phyloP scores from a whole-genome alignment of 1,284 basidiomycete genomes.

The Trichosporon coremiiforme region DNA sequence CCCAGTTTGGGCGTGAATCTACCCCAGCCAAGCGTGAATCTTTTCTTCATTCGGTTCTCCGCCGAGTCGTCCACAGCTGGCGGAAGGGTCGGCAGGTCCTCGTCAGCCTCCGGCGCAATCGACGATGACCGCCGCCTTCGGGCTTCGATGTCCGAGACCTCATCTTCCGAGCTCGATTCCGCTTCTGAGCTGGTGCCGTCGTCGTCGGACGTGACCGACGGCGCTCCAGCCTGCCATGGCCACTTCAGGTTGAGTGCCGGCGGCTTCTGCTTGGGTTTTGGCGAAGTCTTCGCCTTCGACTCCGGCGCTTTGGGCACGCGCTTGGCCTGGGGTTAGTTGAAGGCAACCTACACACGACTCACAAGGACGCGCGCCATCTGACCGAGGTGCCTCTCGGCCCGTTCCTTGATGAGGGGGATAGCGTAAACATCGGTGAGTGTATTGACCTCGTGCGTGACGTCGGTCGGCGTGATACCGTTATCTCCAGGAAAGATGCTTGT shows the following conservation, averaged over 20 bases:
- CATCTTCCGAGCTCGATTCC: slow-evolving; percentile 26
- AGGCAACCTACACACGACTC: slow-evolving; percentile 20
- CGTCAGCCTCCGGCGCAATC: slow-evolving; percentile 45
- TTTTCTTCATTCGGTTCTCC: slow-evolving; percentile 32
- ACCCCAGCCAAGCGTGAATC: slow-evolving; percentile 39
- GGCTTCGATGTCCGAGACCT: slow-evolving; percentile 20
- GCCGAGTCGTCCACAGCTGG: slow-evolving; percentile 20
- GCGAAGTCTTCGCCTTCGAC: slow-evolving; percentile 13
- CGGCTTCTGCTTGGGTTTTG: slow-evolving; percentile 28
- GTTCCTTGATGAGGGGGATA: slow-evolving; percentile 41
- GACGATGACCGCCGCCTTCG: slow-evolving; percentile 25
- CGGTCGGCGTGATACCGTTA: slow-evolving; percentile 25
- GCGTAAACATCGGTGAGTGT: slow-evolving; percentile 45
- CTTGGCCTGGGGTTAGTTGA: slow-evolving; percentile 30
- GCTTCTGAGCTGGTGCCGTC: slow-evolving; percentile 20
- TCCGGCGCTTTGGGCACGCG: slow-evolving; percentile 29
- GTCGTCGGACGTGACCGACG: slow-evolving; percentile 24
- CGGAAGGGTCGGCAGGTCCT: slow-evolving; percentile 32
- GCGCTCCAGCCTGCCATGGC: slow-evolving; percentile 6
- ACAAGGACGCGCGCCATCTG: slow-evolving; percentile 38
- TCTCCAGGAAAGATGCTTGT: slow-evolving; percentile 42
- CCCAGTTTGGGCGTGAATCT: slow-evolving; percentile 42
- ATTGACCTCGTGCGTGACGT: slow-evolving; percentile 40
- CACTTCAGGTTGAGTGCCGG: slow-evolving; percentile 2
- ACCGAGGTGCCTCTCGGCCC: slow-evolving; percentile 35